Evolutionary conservation across 129 eudicot species (phyloP).

Genomic region (Helianthus tuberosus): DNA sequence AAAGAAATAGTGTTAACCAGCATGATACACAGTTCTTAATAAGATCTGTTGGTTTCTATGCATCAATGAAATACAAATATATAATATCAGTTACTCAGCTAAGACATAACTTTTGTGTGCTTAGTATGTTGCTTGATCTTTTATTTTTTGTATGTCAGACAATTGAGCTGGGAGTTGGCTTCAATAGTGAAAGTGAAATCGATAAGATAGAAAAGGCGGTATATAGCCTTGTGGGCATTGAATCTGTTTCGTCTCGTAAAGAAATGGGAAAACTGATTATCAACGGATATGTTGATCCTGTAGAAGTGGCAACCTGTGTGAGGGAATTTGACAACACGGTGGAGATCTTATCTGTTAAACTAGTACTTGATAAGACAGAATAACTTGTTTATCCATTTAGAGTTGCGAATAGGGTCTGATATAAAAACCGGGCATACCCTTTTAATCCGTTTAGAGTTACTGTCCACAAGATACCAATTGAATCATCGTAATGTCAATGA

Average conservation of each 20-base stretch:
- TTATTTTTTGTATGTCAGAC: neutral
- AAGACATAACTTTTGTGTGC: neutral
- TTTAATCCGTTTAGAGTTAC: too few relatives aligned
- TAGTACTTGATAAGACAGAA: neutral
- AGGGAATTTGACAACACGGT: slow-evolving; percentile 2
- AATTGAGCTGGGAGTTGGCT: slow-evolving; percentile 13
- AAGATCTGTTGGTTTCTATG: neutral
- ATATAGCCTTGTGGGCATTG: slow-evolving; percentile 8
- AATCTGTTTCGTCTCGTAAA: neutral
- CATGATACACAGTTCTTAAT: neutral
- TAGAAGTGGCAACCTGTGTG: slow-evolving; percentile 8
- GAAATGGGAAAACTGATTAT: slow-evolving; percentile 1
- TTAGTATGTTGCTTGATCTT: too few relatives aligned
- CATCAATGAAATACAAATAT: too few relatives aligned
- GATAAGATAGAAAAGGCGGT: slow-evolving; percentile 7
- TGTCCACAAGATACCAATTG: too few relatives aligned
- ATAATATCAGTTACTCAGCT: too few relatives aligned
- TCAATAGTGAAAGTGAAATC: neutral
- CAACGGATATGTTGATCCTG: slow-evolving; percentile 18
- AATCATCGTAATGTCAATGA: too few relatives aligned
- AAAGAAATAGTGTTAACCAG: too few relatives aligned
- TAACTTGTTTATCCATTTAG: too few relatives aligned
- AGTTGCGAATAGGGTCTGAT: too few relatives aligned
- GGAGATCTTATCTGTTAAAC: neutral
- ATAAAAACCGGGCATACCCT: too few relatives aligned